A percentile compares a stretch with the other conserved stretches of the same genome.
Evolutionary conservation across 176 grass and related monocot genomes (phyloP).

Genomic region (Ensete glaucum): DNA sequence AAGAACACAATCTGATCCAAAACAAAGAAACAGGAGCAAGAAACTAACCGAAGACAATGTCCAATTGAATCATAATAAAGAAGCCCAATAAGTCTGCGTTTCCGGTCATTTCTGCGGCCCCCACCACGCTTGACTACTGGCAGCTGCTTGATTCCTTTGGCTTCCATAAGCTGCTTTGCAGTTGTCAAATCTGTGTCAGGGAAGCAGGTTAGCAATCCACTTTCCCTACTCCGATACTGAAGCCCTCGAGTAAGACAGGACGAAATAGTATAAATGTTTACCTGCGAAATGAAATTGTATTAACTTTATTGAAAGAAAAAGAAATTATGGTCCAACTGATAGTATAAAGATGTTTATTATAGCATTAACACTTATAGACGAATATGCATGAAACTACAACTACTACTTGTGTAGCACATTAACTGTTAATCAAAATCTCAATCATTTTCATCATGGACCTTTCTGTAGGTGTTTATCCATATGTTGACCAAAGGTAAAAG

Average conservation of each 20-base stretch:
- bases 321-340: neutral
- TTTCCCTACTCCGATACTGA: slow-evolving; percentile 67
- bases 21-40: slow-evolving; percentile 13
- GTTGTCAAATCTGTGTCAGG: slow-evolving; percentile 90
- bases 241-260: slow-evolving; percentile 79
- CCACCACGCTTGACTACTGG: slow-evolving; percentile 82
- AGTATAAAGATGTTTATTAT: neutral
- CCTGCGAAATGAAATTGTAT: slow-evolving; percentile 44
- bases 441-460: neutral
- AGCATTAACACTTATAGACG: slow-evolving; percentile 5
- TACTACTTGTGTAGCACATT: neutral
- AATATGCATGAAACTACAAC: neutral
- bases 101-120: slow-evolving; percentile 50
- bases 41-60: slow-evolving; percentile 64
- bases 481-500: slow-evolving; percentile 1
- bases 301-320: neutral
- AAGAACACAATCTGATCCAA: slow-evolving; percentile 13
- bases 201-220: slow-evolving; percentile 88
- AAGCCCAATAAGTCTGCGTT: slow-evolving; percentile 67
- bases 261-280: slow-evolving; percentile 49
- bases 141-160: slow-evolving; percentile 94
- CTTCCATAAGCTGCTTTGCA: slow-evolving; percentile 94
- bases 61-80: slow-evolving; percentile 93
- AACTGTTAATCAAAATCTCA: neutral
- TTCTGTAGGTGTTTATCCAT: too few relatives aligned